Conservation (phyloP, 2,329 filamentous ascomycete genomes). For the Colletotrichum filicis region DNA sequence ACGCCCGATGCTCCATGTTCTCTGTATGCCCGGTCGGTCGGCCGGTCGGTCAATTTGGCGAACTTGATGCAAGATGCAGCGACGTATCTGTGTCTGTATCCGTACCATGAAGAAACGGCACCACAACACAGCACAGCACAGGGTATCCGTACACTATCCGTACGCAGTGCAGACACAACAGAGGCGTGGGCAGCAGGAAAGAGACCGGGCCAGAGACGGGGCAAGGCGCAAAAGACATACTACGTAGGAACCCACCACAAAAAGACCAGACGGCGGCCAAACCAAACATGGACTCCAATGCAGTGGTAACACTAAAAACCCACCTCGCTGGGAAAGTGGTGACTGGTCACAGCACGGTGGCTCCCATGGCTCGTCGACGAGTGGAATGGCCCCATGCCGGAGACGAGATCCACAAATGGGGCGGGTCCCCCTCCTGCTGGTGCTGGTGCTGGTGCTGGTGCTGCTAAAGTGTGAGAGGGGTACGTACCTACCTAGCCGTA, state of each 20-base stretch:
- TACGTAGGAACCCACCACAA: not conserved
- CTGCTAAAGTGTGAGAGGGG: not conserved
- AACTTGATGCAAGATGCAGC: not conserved
- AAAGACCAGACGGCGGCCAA: conserved; percentile 14
- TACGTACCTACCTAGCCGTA: conserved; percentile 10
- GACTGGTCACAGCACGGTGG: conserved; percentile 27
- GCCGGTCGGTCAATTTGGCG: not conserved
- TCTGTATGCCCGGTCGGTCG: not conserved
- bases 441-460: too few species aligned
- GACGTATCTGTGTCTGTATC: not conserved
- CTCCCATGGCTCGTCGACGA: conserved; percentile 15
- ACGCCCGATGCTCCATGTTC: not conserved
- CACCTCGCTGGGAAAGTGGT: conserved; percentile 28
- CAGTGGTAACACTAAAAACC: conserved; percentile 34
- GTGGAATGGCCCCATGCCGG: conserved; percentile 25
- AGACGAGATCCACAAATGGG: conserved; percentile 10
- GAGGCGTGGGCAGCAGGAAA: not conserved
- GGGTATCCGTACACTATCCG: too few species aligned
- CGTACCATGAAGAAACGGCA: not conserved
- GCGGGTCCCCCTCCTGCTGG: not conserved
- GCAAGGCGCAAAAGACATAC: not conserved
- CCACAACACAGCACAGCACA: not conserved
- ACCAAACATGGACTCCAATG: conserved; percentile 29
- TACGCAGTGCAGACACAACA: not conserved
- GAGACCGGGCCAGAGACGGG: not conserved